Base-by-base conservation (phyloP, 2,329 filamentous ascomycete species). In the Gaeumannomyces tritici region DNA sequence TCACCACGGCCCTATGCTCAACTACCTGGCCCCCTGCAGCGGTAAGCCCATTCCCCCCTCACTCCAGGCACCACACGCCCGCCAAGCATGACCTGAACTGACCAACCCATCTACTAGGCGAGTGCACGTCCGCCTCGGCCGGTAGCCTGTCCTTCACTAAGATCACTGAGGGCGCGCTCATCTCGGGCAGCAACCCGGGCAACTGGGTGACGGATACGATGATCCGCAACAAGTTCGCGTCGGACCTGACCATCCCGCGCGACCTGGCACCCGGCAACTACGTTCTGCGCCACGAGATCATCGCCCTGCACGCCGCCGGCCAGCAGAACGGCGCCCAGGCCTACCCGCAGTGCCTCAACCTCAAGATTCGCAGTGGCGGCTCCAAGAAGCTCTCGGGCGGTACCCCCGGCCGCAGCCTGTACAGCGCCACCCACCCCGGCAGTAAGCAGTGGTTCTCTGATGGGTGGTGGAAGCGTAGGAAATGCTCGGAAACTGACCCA, bases 1-100 rank as follows among this genome's bases (percentile, higher is more conserved):
- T n/a, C 79, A 81, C 69, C 66, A 75, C 33, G 77, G 81, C 0
- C 85, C 86, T 9, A 80, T 89, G 67, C 78, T 89, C 65, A 81
- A 81, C 71, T 89, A 88, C 75, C 74, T 88, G n/a, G 86, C 86
- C 13, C 2, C 31, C 55, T 65, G 65, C 59, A 28, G n/a, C 55
- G 62, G 33, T 35, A 35, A 35, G 33, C 33, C 13, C 13, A 3
- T 12, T 18, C 33, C n/a, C n/a, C n/a, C n/a, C n/a, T n/a, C n/a
- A n/a, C n/a, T n/a, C n/a, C n/a, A n/a, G n/a, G n/a, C n/a, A n/a
- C n/a, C n/a, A n/a, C n/a, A n/a, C n/a, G n/a, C n/a, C n/a, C n/a
- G n/a, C n/a, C 29, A 31, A 31, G 29, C 29, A 31, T 31, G 9
- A 33, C 7, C 31, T 33, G n/a, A 33, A 5, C 33, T 35, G 13